Conservation (phyloP, 306 rosid genomes). For the Castanea crenata region DNA sequence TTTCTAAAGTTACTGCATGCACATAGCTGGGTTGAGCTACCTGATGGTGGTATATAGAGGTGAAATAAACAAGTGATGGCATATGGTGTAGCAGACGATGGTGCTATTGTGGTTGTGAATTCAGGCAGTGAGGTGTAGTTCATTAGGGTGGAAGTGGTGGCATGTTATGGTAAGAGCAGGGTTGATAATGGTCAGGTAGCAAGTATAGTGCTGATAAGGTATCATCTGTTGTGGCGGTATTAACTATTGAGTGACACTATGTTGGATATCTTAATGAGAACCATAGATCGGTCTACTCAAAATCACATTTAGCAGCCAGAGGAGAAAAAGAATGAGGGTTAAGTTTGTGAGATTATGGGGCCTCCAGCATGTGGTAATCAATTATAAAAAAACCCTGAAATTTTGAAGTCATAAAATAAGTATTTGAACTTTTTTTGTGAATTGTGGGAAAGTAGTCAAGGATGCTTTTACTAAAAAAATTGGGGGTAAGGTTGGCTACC, state of each 20-base stretch:
- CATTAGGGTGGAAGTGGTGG: no score
- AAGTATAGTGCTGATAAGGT: neutral
- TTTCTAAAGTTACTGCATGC: slow-evolving; percentile 3
- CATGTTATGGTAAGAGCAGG: neutral
- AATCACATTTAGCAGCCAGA: neutral
- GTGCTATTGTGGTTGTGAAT: neutral
- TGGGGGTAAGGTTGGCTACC: no score
- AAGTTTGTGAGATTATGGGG: neutral
- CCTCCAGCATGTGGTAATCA: neutral
- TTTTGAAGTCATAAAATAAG: neutral
- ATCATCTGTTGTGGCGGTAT: neutral
- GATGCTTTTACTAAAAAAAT: no score
- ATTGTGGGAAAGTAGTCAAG: no score
- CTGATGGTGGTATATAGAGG: neutral
- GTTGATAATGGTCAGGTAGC: neutral
- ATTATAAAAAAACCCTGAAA: neutral
- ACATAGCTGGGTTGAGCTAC: neutral
- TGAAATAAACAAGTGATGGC: neutral
- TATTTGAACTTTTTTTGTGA: no score
- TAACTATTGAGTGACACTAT: neutral
- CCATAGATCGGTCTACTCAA: neutral
- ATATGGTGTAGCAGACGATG: neutral
- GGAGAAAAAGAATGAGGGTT: neutral
- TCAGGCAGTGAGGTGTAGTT: no score
- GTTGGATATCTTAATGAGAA: neutral